These are phyloP conservation scores for Globisporangium lucens DNA, from an alignment of 352 stramenopile genomes.

Conservation along the genomic window DNA sequence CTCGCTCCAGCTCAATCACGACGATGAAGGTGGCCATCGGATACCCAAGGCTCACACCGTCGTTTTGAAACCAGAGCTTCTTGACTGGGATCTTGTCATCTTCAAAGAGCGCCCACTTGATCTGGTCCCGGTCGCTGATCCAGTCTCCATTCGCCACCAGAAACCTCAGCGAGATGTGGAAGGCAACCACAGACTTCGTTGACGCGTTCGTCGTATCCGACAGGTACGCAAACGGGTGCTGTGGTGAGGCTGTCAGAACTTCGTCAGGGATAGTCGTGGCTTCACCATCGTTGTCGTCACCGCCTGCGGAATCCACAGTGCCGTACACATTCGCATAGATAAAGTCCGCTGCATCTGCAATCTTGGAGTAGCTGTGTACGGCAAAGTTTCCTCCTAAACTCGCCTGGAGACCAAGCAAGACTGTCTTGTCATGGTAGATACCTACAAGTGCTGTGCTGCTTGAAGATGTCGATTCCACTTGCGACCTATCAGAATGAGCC, in stretches of 20 bases:
- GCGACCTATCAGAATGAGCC: not conserved
- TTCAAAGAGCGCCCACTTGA: not conserved
- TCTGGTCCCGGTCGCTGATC: not conserved
- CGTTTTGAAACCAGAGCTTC: not conserved
- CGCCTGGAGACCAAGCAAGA: not conserved
- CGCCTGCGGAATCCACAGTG: no score
- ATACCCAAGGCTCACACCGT: not conserved
- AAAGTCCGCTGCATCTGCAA: not conserved
- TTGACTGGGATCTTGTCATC: conserved; percentile 3
- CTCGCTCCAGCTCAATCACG: not conserved
- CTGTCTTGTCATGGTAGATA: not conserved
- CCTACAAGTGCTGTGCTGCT: not conserved
- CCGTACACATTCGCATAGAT: conserved; percentile 1
- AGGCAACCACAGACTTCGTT: not conserved
- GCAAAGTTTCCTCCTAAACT: not conserved
- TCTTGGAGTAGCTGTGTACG: not conserved
- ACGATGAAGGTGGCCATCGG: not conserved
- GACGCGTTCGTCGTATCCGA: not conserved
- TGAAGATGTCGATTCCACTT: not conserved
- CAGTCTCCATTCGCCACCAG: not conserved
- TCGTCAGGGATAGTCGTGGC: not conserved
- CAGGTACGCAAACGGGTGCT: conserved; percentile 7
- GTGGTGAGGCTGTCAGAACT: not conserved
- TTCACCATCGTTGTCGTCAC: not conserved
- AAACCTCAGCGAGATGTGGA: not conserved